A percentile compares a stretch with the other conserved stretches of the same genome.
Conservation (phyloP, 73 alveolate genomes). For the Stentor coeruleus region DNA sequence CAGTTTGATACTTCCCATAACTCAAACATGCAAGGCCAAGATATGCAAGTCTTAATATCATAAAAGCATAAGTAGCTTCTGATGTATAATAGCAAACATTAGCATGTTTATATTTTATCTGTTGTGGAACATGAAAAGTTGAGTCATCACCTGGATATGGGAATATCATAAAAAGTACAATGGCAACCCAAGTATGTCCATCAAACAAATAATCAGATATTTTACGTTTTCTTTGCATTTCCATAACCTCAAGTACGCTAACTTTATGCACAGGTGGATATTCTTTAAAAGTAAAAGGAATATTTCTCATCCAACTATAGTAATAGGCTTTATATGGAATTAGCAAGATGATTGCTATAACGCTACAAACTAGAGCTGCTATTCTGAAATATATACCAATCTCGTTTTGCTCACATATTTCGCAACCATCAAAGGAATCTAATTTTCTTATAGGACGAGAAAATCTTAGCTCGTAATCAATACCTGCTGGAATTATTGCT, state of each 20-base stretch:
- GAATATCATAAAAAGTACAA: not conserved
- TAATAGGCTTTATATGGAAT: not conserved
- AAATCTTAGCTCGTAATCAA: conserved; percentile 1
- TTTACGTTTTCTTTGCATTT: not conserved
- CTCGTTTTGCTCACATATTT: not conserved
- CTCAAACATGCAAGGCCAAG: not conserved
- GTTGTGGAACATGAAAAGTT: conserved; percentile 9
- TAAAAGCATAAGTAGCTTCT: not conserved
- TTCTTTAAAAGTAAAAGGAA: not conserved
- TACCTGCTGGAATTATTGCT: conserved; percentile 4
- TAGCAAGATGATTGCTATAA: not conserved
- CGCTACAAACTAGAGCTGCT: not conserved
- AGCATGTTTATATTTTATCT: not conserved
- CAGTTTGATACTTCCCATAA: not conserved
- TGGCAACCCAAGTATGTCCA: not conserved
- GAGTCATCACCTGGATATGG: not conserved
- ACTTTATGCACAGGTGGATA: not conserved
- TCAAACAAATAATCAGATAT: not conserved
- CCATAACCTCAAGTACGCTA: not conserved
- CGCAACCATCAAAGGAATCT: no score
- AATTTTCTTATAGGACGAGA: not conserved
- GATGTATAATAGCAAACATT: not conserved
- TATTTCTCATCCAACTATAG: not conserved
- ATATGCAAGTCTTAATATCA: not conserved
- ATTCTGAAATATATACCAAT: not conserved